These are phyloP conservation scores for Cercis canadensis DNA, from an alignment of 306 rosid genomes.

Conservation along the genomic window DNA sequence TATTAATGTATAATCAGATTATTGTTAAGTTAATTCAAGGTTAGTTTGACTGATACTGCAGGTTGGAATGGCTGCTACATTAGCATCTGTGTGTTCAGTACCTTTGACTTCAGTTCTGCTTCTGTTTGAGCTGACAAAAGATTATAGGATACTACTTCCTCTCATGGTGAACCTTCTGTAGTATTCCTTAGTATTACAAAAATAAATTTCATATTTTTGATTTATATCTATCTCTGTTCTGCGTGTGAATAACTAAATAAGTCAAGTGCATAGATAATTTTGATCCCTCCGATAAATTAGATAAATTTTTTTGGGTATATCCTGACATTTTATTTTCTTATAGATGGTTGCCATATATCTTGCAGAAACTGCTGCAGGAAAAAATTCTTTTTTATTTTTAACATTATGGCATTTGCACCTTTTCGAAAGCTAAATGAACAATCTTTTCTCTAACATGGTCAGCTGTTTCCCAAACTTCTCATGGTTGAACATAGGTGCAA, in stretches of 20 bases:
- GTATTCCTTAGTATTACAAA: conserved; percentile 14
- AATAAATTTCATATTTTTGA: not conserved
- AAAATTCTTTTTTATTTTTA: too few species aligned
- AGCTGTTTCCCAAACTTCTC: not conserved
- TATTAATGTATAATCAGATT: conserved; percentile 24
- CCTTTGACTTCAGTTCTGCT: conserved; percentile 98
- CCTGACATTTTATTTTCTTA: conserved; percentile 16
- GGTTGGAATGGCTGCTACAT: conserved; percentile 99
- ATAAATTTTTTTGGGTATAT: not conserved
- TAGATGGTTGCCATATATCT: conserved; percentile 3
- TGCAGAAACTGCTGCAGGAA: not conserved
- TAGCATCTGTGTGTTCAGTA: conserved; percentile 96
- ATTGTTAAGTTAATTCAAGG: conserved; percentile 33
- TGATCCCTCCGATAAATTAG: not conserved
- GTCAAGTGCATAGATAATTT: conserved; percentile 13
- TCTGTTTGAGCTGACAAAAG: conserved; percentile 97
- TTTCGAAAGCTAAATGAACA: conserved; percentile 21
- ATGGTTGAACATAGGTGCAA: conserved; percentile 11
- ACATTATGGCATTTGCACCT: not conserved
- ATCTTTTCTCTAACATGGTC: not conserved
- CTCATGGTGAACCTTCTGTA: conserved; percentile 79
- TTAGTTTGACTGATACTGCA: conserved; percentile 41
- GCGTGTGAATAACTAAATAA: conserved; percentile 21
- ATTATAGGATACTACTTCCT: conserved; percentile 95
- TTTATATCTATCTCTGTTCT: not conserved